Percentiles rank a stretch among this genome's conserved stretches.
These are phyloP conservation scores for Geranomyces variabilis DNA, from an alignment of 192 early-diverging fungal genomes.

Conservation along the genomic window DNA sequence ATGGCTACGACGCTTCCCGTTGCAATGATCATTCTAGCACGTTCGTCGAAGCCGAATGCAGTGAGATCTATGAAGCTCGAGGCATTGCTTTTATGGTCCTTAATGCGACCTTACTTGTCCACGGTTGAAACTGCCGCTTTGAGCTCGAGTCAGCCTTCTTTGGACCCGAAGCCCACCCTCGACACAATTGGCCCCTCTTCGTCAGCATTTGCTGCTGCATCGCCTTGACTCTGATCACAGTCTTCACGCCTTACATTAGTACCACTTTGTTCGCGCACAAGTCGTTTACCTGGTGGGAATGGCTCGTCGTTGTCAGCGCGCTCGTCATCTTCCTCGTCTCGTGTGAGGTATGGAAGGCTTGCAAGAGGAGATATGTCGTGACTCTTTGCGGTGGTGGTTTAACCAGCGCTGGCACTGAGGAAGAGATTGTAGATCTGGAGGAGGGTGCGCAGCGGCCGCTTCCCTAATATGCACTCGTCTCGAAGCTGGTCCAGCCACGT, in stretches of 20 bases:
- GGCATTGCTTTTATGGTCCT: slow-evolving; percentile 71
- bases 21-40: slow-evolving; percentile 44
- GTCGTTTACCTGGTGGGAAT: slow-evolving; percentile 55
- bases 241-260: slow-evolving; percentile 71
- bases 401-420: too few relatives aligned
- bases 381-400: too few relatives aligned
- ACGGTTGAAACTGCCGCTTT: slow-evolving; percentile 76
- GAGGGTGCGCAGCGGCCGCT: too few relatives aligned
- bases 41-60: slow-evolving; percentile 57
- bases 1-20: slow-evolving; percentile 5
- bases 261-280: slow-evolving; percentile 49
- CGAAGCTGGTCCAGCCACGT: too few relatives aligned
- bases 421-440: too few relatives aligned
- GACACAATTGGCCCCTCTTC: slow-evolving; percentile 24
- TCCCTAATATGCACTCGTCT: too few relatives aligned
- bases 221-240: slow-evolving; percentile 53
- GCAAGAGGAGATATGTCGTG: neutral
- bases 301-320: slow-evolving; percentile 67
- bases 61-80: slow-evolving; percentile 52
- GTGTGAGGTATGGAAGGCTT: slow-evolving; percentile 69
- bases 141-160: slow-evolving; percentile 2
- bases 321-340: slow-evolving; percentile 63
- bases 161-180: neutral
- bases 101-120: slow-evolving; percentile 65
- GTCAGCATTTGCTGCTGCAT: slow-evolving; percentile 49